Evolutionary conservation across 176 grass and related monocot genomes (phyloP), one percentile per base, ranked within the genome.

Genomic region (Olyra latifolia): DNA sequence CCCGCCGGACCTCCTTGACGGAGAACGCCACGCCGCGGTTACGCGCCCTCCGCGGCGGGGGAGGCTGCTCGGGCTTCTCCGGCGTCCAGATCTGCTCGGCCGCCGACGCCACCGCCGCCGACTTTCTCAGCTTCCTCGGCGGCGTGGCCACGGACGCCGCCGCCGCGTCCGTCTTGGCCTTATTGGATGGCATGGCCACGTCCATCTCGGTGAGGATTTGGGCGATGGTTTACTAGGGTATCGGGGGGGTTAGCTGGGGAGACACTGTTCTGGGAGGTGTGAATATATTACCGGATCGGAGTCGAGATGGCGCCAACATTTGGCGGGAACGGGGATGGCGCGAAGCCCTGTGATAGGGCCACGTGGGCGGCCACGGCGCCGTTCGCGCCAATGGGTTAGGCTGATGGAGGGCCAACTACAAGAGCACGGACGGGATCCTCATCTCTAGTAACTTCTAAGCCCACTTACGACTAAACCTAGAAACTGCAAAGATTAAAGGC

Each of bases 21-120:
- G 94, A 94, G 66, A 97, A 86, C 39, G 91, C 91, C 11, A 97
- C 41, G 69, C 82, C 83, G 65, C 75, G 69, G 29, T 78, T 61
- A 7, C 54, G n/a, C 1, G 80, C 53, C 80, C 84, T 89, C 15
- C 30, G 38, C 17, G 32, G 65, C 19, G 5, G 77, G n/a, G 70
- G 32, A 2, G 32, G 32, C 32, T 35, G 32, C 2, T 35, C 32
- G 32, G 32, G 32, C 84, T 88, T 97, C 63, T 88, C 85, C 11
- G 84, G 87, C 27, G 84, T 91, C 30, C 53, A 88, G 76, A 84
- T 81, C 32, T 35, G 32, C 32, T 35, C 32, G 1, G 32, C 32
- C 32, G 32, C 32, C 0, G 32, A 2, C 32, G 32, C 2, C 4
- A 35, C 32, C 32, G 32, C 32, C 32, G 32, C 32, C 32, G 32